phyloP scores from a whole-genome alignment of 2,329 filamentous ascomycete species.

The Claviceps quebecensis region DNA sequence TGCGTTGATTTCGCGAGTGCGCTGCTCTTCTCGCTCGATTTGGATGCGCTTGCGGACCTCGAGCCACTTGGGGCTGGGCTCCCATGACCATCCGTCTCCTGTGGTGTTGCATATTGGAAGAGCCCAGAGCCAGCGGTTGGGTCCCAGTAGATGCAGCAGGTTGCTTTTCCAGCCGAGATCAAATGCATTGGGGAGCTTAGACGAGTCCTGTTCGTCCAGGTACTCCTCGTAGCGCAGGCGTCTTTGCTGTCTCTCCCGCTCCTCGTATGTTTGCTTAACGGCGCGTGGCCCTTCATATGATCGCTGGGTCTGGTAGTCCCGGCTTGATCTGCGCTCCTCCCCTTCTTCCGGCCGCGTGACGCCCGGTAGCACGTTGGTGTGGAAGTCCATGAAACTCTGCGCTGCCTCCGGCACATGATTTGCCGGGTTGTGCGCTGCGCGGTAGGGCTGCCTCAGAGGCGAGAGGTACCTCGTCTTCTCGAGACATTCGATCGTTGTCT shows the following conservation, averaged over 20 bases:
- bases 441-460: constrained; percentile 57
- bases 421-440: constrained; percentile 42
- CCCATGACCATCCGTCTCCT: constrained; percentile 91
- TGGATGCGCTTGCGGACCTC: constrained; percentile 53
- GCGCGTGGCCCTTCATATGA: constrained; percentile 21
- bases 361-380: constrained; percentile 68
- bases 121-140: constrained; percentile 56
- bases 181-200: constrained; percentile 84
- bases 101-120: constrained; percentile 73
- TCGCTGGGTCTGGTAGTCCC: constrained; percentile 3
- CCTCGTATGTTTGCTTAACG: constrained; percentile 36
- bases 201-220: constrained; percentile 77
- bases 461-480: constrained; percentile 92
- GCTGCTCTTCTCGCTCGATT: constrained; percentile 43
- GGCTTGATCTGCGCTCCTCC: constrained; percentile 36
- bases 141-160: constrained; percentile 68
- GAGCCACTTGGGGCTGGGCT: constrained; percentile 67
- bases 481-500: constrained; percentile 91
- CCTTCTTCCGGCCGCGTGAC: constrained; percentile 73
- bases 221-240: constrained; percentile 52
- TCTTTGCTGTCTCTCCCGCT: constrained; percentile 40
- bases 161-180: constrained; percentile 77
- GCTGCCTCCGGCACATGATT: constrained; percentile 38
- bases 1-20: constrained; percentile 47
- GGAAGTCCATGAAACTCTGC: constrained; percentile 66